Base-by-base conservation (phyloP, 176 grass and related monocot genomes). In the Carex myosuroides region DNA sequence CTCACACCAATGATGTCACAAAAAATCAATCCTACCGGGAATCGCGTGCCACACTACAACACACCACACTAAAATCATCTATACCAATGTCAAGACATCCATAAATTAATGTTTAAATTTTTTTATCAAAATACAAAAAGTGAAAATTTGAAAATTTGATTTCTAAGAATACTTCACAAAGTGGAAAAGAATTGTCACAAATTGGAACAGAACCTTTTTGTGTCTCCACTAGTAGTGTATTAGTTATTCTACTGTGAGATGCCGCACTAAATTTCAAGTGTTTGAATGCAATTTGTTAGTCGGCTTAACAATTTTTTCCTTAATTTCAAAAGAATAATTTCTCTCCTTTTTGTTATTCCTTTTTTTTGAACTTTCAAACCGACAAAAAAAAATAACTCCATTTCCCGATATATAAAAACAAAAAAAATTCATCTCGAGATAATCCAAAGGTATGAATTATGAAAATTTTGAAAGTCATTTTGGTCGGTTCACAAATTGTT, bases 21-120 rank as follows among this genome's bases (percentile, higher is more conserved):
- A 44, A 83, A 64, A 83, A 83, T 69, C 62, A 17, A 33, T 0
- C 17, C 21, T 30, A 55, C 39, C 81, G 42, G 14, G 81, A 83
- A 68, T 83, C 62, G 33, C 81, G 81, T 55, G 81, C 44, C 81
- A 32, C 62, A 68, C 62, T 55, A 3, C 61, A 68, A 83, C 80
- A 83, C 60, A 10, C 41, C 13, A 83, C 80, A 17, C 80, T 32
- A 83, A 64, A 21, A 62, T 33, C 58, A 46, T 42, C 33, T 63
- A 46, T 81, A 44, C 48, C 5, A 81, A 63, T 60, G 60, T 60
- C 79, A 59, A 57, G 3, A 78, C 13, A 55, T 4, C 7, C 50
- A 77, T 77, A 56, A 17, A 54, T 53, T 24, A 55, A 26, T 55
- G 20, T 56, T 77, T 17, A 18, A 75, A 0, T 18, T 56, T 78